A percentile compares a stretch with the other conserved stretches of the same genome.
Evolutionary conservation across 108 stramenopile species (phyloP).

Genomic region (Schizochytrium sp.): DNA sequence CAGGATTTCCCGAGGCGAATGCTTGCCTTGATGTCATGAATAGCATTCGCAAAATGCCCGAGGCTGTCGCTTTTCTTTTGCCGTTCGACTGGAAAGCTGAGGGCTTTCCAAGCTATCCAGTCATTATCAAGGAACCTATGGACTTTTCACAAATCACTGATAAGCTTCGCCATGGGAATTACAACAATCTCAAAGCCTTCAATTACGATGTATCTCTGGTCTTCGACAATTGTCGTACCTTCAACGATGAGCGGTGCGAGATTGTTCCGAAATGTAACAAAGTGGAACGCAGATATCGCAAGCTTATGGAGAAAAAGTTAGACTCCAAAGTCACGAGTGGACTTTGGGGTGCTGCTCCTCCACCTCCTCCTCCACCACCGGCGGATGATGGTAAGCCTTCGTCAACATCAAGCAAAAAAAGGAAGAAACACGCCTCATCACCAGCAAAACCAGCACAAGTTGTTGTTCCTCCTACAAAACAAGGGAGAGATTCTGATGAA

Average conservation of each 20-base stretch:
- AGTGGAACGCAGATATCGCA: constrained; percentile 22
- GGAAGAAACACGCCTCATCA: neutral
- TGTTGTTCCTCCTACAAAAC: too few relatives aligned
- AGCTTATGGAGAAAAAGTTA: constrained; percentile 10
- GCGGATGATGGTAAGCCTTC: neutral
- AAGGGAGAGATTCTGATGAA: neutral
- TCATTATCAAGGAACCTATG: constrained; percentile 77
- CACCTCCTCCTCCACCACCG: too few relatives aligned
- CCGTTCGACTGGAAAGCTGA: constrained; percentile 75
- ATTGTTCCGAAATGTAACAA: neutral
- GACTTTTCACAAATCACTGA: constrained; percentile 74
- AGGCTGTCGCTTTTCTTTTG: constrained; percentile 65
- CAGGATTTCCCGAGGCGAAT: constrained; percentile 51
- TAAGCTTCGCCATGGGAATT: constrained; percentile 66
- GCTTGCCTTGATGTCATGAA: constrained; percentile 30
- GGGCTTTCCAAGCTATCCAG: constrained; percentile 73
- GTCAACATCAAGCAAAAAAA: constrained; percentile 6
- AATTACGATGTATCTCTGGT: constrained; percentile 72
- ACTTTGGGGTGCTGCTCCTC: neutral
- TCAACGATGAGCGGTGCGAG: constrained; percentile 76
- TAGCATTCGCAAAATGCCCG: constrained; percentile 11
- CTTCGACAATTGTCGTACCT: constrained; percentile 87
- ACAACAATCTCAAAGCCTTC: constrained; percentile 68
- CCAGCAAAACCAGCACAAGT: neutral
- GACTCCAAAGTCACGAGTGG: neutral